phyloP scores from a whole-genome alignment of 2,329 filamentous ascomycete genomes.

The Phialemonium atrogriseum region DNA sequence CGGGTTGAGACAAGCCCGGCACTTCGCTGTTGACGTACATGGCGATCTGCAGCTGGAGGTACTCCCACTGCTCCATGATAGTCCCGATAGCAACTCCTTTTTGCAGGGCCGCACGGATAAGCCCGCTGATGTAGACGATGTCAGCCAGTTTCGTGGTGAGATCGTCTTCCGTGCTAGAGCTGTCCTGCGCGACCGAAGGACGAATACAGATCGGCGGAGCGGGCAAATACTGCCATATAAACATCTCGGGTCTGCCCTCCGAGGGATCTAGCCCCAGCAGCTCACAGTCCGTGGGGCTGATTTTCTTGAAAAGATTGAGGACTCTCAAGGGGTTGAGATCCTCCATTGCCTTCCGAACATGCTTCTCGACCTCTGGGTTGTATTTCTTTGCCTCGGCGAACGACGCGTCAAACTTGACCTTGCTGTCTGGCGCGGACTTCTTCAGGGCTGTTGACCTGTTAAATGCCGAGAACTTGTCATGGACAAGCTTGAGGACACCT shows the following conservation, averaged over 20 bases:
- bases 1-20: slow-evolving; percentile 81
- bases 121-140: slow-evolving; percentile 84
- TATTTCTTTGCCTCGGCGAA: slow-evolving; percentile 71
- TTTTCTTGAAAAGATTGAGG: slow-evolving; percentile 83
- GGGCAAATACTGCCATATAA: slow-evolving; percentile 93
- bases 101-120: slow-evolving; percentile 73
- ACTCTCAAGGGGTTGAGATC: slow-evolving; percentile 86
- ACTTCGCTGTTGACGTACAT: slow-evolving; percentile 98
- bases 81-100: slow-evolving; percentile 80
- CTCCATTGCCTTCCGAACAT: slow-evolving; percentile 85
- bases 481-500: slow-evolving; percentile 84
- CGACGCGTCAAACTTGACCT: slow-evolving; percentile 77
- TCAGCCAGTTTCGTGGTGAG: slow-evolving; percentile 95
- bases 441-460: slow-evolving; percentile 82
- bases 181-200: slow-evolving; percentile 88
- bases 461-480: slow-evolving; percentile 85
- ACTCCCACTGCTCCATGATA: slow-evolving; percentile 98
- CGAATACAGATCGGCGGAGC: slow-evolving; percentile 91
- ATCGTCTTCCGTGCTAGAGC: slow-evolving; percentile 90
- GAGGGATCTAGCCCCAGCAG: slow-evolving; percentile 79
- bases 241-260: slow-evolving; percentile 89
- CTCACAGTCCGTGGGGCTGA: slow-evolving; percentile 80
- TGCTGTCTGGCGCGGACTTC: slow-evolving; percentile 75
- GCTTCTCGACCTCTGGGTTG: slow-evolving; percentile 80
- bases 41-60: slow-evolving; percentile 86